Percentiles rank a stretch among this genome's conserved stretches.
Evolutionary conservation across 2,329 filamentous ascomycete genomes (phyloP).

Genomic region (Clarireedia sp.): DNA sequence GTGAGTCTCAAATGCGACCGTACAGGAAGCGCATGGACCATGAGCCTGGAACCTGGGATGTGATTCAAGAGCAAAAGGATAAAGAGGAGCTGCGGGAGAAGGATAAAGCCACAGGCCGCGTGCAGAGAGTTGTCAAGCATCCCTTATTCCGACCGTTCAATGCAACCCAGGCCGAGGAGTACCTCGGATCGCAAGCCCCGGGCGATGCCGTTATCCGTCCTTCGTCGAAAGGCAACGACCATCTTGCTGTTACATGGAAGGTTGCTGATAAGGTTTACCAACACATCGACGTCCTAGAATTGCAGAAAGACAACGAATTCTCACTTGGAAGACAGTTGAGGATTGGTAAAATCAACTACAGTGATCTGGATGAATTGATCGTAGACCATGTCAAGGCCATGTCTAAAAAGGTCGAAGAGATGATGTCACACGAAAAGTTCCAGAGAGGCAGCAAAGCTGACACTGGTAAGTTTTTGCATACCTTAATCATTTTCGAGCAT

Average conservation of each 20-base stretch:
- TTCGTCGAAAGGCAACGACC: constrained; percentile 90
- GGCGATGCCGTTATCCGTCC: constrained; percentile 94
- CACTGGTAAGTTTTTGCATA: constrained; percentile 60
- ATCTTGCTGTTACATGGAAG: constrained; percentile 96
- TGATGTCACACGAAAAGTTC: constrained; percentile 92
- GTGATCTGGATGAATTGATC: constrained; percentile 93
- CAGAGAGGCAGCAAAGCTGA: constrained; percentile 72
- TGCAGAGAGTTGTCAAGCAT: constrained; percentile 94
- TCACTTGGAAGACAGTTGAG: constrained; percentile 80
- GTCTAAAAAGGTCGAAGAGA: constrained; percentile 94
- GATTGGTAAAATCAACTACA: constrained; percentile 83
- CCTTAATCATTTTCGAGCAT: neutral
- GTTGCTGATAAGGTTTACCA: constrained; percentile 94
- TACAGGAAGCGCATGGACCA: constrained; percentile 64
- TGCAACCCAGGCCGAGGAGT: constrained; percentile 85
- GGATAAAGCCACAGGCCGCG: constrained; percentile 75
- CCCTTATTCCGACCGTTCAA: constrained; percentile 94
- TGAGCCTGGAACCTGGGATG: constrained; percentile 79
- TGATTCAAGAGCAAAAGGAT: constrained; percentile 70
- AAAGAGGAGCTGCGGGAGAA: constrained; percentile 78
- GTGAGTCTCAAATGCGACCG: constrained; percentile 72
- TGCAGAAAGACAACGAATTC: constrained; percentile 96
- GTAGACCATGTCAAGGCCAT: constrained; percentile 96
- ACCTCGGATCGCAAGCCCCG: constrained; percentile 72
- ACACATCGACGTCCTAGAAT: constrained; percentile 92